phyloP scores from a whole-genome alignment of 257 asterid species.

The Nyctanthes arbortristis region DNA sequence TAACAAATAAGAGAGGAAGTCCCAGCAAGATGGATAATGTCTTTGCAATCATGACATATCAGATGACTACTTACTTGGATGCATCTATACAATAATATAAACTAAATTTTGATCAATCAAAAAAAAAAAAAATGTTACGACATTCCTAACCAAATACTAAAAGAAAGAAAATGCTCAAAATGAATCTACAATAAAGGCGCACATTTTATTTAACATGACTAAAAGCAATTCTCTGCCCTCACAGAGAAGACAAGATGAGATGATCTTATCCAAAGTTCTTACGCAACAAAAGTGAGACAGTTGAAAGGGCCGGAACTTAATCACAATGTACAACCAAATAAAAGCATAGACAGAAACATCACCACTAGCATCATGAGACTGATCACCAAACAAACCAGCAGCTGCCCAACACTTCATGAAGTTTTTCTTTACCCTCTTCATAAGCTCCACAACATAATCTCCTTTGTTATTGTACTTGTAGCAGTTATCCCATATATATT shows the following conservation, averaged over 20 bases:
- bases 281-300: slow-evolving; percentile 12
- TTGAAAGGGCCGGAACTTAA: slow-evolving; percentile 12
- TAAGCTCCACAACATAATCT: slow-evolving; percentile 83
- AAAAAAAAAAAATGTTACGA: too few relatives aligned
- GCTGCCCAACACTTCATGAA: slow-evolving; percentile 78
- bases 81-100: too few relatives aligned
- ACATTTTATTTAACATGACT: slow-evolving; percentile 7
- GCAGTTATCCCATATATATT: slow-evolving; percentile 88
- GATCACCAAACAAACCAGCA: slow-evolving; percentile 70
- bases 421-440: slow-evolving; percentile 94
- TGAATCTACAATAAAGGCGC: background rate
- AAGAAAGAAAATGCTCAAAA: too few relatives aligned
- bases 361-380: slow-evolving; percentile 63
- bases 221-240: slow-evolving; percentile 6
- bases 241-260: background rate
- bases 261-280: background rate
- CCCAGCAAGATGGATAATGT: too few relatives aligned
- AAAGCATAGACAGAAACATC: slow-evolving; percentile 24
- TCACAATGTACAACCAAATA: slow-evolving; percentile 12
- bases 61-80: too few relatives aligned
- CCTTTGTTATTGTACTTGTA: slow-evolving; percentile 92
- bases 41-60: too few relatives aligned
- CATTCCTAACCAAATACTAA: too few relatives aligned
- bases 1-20: too few relatives aligned
- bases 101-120: too few relatives aligned